Evolutionary conservation across 2,329 filamentous ascomycete genomes (phyloP).

Genomic region (Tolypocladium tropicale): DNA sequence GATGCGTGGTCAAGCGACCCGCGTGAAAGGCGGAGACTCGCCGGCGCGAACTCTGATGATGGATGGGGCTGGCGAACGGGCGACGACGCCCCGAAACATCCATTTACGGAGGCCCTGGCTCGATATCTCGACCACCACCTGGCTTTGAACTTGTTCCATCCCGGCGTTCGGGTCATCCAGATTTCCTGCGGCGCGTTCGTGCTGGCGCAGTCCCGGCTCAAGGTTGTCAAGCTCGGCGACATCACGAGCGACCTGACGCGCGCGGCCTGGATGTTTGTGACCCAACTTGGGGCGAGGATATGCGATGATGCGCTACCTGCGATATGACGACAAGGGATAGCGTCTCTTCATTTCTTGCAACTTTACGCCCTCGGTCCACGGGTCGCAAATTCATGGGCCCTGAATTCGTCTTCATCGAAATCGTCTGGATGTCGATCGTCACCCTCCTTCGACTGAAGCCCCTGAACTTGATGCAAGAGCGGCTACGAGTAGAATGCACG

Average conservation of each 20-base stretch:
- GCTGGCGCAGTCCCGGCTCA: slow-evolving; percentile 40
- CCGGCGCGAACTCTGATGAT: slow-evolving; percentile 37
- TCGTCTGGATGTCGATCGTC: no score
- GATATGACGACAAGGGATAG: background rate
- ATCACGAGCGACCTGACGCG: slow-evolving; percentile 18
- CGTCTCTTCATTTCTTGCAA: no score
- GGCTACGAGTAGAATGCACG: no score
- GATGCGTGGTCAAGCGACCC: slow-evolving; percentile 20
- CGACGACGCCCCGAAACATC: slow-evolving; percentile 11
- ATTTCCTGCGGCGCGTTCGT: slow-evolving; percentile 47
- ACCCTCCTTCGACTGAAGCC: no score
- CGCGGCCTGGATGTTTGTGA: slow-evolving; percentile 27
- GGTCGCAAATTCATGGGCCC: no score
- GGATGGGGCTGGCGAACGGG: slow-evolving; percentile 39
- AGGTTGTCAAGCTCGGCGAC: slow-evolving; percentile 27
- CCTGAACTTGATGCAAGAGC: no score
- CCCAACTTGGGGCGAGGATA: slow-evolving; percentile 23
- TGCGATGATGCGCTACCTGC: slow-evolving; percentile 10
- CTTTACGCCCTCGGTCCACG: no score
- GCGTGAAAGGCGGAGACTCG: slow-evolving; percentile 32
- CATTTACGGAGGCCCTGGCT: slow-evolving; percentile 41
- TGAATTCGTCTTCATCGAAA: no score
- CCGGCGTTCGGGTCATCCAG: slow-evolving; percentile 40
- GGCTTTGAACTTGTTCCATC: slow-evolving; percentile 44
- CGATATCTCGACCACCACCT: slow-evolving; percentile 42